Evolutionary conservation across 192 early-diverging fungal genomes (phyloP).

Genomic region (Backusella morwellensis): DNA sequence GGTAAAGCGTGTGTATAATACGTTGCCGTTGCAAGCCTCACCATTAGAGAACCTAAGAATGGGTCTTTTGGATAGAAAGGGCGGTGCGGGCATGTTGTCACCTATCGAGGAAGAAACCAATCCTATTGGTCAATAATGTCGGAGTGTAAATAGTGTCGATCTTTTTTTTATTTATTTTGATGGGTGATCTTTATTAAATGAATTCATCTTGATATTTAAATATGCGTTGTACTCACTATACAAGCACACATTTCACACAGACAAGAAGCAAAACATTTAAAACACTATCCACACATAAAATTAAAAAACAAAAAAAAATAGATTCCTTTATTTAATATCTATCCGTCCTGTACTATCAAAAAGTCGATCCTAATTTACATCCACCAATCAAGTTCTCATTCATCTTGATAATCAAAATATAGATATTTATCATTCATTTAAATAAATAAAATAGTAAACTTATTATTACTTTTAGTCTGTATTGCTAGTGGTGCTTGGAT

Average conservation of each 20-base stretch:
- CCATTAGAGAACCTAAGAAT: not conserved
- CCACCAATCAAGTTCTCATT: not conserved
- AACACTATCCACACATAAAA: too few relatives aligned
- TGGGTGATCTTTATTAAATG: too few relatives aligned
- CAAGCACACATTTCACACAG: too few relatives aligned
- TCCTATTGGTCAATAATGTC: not conserved
- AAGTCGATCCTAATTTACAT: not conserved
- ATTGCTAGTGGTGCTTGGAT: too few relatives aligned
- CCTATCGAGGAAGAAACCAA: slow-evolving; percentile 9
- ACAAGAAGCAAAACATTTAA: too few relatives aligned
- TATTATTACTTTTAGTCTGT: too few relatives aligned
- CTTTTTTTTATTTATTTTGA: not conserved
- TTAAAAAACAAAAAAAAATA: too few relatives aligned
- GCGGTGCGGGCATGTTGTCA: not conserved
- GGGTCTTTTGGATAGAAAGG: not conserved
- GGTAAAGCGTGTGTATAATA: slow-evolving; percentile 42
- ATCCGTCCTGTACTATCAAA: not conserved
- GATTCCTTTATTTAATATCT: too few relatives aligned
- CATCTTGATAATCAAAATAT: not conserved
- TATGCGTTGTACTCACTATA: too few relatives aligned
- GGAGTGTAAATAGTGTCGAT: not conserved
- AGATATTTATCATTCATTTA: not conserved
- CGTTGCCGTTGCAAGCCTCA: slow-evolving; percentile 6
- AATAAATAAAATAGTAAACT: not conserved
- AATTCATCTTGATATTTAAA: not conserved